Percentiles rank a stretch among this genome's conserved stretches.
These are phyloP conservation scores for Vanrija humicola DNA, from an alignment of 1,284 basidiomycete genomes.

Conservation along the genomic window DNA sequence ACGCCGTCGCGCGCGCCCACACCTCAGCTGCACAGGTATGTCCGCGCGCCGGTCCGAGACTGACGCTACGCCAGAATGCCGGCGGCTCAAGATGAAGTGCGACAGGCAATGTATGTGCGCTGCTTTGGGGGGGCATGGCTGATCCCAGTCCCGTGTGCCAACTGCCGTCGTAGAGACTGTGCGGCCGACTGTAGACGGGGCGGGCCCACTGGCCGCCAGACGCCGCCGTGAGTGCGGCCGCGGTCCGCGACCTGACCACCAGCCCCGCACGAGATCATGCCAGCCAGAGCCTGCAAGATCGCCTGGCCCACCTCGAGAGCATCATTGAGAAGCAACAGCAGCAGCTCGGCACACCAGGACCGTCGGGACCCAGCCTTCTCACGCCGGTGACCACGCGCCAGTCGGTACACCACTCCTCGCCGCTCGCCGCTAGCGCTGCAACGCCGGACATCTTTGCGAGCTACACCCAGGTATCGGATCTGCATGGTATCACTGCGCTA, in stretches of 20 bases:
- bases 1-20: too few relatives aligned
- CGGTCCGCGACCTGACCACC: not conserved
- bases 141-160: slow-evolving; percentile 8
- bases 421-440: too few relatives aligned
- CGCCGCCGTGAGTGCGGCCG: too few relatives aligned
- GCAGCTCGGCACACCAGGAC: too few relatives aligned
- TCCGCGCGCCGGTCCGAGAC: too few relatives aligned
- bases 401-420: too few relatives aligned
- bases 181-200: slow-evolving; percentile 1
- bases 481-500: not conserved
- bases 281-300: not conserved
- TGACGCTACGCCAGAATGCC: not conserved
- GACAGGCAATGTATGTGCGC: not conserved
- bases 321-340: not conserved
- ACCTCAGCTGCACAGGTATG: too few relatives aligned
- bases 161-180: slow-evolving; percentile 8
- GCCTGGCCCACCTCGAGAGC: slow-evolving; percentile 1
- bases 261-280: not conserved
- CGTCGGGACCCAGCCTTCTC: too few relatives aligned
- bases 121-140: too few relatives aligned
- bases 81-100: slow-evolving; percentile 1
- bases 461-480: too few relatives aligned
- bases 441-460: too few relatives aligned
- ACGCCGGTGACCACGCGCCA: too few relatives aligned
- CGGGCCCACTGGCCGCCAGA: not conserved